Percentiles rank a stretch among this genome's conserved stretches.
Evolutionary conservation across 1,284 basidiomycete species (phyloP).

Genomic region (Calocybe gambosa): DNA sequence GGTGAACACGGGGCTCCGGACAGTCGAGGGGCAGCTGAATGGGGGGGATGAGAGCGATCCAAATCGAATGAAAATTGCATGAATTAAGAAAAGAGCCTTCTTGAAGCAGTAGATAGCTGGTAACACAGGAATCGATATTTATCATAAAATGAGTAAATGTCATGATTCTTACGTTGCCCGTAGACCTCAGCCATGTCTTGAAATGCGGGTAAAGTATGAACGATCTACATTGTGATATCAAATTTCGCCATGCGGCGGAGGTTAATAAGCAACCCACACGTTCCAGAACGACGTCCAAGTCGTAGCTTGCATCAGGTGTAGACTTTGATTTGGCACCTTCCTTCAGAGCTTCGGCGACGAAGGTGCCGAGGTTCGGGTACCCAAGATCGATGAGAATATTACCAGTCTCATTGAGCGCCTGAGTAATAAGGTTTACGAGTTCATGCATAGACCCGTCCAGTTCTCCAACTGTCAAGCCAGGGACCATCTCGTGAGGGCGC

Average conservation of each 20-base stretch:
- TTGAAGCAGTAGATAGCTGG: conserved; percentile 82
- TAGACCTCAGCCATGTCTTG: conserved; percentile 64
- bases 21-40: conserved; percentile 58
- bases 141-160: background rate
- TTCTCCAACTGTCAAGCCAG: conserved; percentile 70
- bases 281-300: conserved; percentile 58
- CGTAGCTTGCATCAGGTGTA: conserved; percentile 27
- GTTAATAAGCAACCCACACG: conserved; percentile 35
- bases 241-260: conserved; percentile 8
- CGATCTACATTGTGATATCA: conserved; percentile 42
- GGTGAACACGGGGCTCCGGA: conserved; percentile 66
- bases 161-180: conserved; percentile 47
- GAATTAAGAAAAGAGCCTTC: conserved; percentile 80
- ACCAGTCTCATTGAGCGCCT: conserved; percentile 70
- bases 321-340: conserved; percentile 41
- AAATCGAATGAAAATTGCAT: conserved; percentile 64
- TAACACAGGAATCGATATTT: conserved; percentile 2
- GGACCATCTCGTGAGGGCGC: conserved; percentile 60
- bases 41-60: conserved; percentile 40
- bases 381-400: conserved; percentile 52
- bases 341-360: conserved; percentile 62
- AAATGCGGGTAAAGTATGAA: conserved; percentile 70
- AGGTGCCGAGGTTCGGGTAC: conserved; percentile 66
- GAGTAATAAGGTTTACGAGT: conserved; percentile 61
- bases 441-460: conserved; percentile 71